Percentiles rank a stretch among this genome's conserved stretches.
Conservation (phyloP, 345 rosid genomes). For the Eucalyptus grandis region DNA sequence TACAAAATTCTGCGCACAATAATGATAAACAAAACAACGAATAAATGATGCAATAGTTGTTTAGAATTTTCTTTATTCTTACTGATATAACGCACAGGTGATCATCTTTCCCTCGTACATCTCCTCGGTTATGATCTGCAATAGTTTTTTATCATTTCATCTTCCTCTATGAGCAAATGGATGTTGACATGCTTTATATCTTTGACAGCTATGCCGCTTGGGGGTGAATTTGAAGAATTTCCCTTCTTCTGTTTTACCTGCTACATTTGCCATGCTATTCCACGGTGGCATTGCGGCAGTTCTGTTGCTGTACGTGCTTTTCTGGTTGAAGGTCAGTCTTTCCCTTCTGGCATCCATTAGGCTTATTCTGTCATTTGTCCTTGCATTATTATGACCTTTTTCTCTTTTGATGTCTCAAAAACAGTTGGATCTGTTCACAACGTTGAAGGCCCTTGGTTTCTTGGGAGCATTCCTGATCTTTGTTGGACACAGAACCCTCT, state of each 20-base stretch:
- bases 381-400: not conserved
- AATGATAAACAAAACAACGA: not conserved
- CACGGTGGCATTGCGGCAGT: slow-evolving; percentile 83
- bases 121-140: not conserved
- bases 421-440: slow-evolving; percentile 92
- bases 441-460: slow-evolving; percentile 63
- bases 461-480: slow-evolving; percentile 77
- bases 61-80: not conserved
- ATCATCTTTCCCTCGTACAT: not conserved
- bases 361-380: not conserved
- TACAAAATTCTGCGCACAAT: not conserved
- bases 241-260: slow-evolving; percentile 57
- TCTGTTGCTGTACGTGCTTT: slow-evolving; percentile 67
- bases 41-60: not conserved
- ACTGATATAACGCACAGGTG: not conserved
- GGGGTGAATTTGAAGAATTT: slow-evolving; percentile 90
- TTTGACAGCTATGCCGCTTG: slow-evolving; percentile 43
- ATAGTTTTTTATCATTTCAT: not conserved
- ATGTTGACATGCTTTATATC: not conserved
- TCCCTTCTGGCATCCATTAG: not conserved
- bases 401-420: not conserved
- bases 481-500: slow-evolving; percentile 80
- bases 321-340: slow-evolving; percentile 83
- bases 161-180: not conserved
- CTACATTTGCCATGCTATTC: slow-evolving; percentile 63